These are phyloP conservation scores for Clavaria fumosa DNA, from an alignment of 768 basidiomycete genomes.

Conservation along the genomic window DNA sequence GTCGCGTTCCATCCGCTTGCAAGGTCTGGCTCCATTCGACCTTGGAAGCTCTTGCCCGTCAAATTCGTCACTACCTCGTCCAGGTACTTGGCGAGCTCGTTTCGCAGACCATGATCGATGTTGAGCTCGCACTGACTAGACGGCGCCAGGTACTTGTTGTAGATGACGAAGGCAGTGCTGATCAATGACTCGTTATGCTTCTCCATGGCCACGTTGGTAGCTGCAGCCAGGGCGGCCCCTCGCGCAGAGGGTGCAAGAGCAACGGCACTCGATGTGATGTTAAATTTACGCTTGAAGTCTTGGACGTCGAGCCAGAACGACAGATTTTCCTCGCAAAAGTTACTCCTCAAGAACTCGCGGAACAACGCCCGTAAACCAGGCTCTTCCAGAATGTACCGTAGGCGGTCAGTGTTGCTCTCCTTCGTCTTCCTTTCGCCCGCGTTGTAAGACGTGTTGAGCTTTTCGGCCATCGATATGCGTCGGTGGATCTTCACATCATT, in stretches of 20 bases:
- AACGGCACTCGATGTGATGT: constrained; percentile 84
- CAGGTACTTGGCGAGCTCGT: constrained; percentile 87
- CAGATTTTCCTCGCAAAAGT: constrained; percentile 97
- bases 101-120: constrained; percentile 92
- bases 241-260: constrained; percentile 32
- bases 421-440: constrained; percentile 45
- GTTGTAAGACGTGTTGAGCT: constrained; percentile 41
- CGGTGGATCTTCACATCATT: constrained; percentile 54
- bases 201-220: constrained; percentile 86
- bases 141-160: constrained; percentile 90
- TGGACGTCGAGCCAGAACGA: constrained; percentile 95
- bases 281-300: constrained; percentile 94
- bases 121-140: constrained; percentile 94
- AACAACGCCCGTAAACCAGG: constrained; percentile 79
- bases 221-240: constrained; percentile 31
- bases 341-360: constrained; percentile 84
- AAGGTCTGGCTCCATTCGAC: constrained; percentile 69
- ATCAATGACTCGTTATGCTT: constrained; percentile 91
- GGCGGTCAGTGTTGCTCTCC: constrained; percentile 85
- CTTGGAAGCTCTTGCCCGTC: constrained; percentile 65
- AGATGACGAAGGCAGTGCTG: constrained; percentile 85
- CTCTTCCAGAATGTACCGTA: constrained; percentile 87
- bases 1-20: constrained; percentile 82
- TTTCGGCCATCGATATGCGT: constrained; percentile 65
- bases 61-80: constrained; percentile 72